Conservation (phyloP, 2,329 filamentous ascomycete genomes). For the Beauveria varroae region DNA sequence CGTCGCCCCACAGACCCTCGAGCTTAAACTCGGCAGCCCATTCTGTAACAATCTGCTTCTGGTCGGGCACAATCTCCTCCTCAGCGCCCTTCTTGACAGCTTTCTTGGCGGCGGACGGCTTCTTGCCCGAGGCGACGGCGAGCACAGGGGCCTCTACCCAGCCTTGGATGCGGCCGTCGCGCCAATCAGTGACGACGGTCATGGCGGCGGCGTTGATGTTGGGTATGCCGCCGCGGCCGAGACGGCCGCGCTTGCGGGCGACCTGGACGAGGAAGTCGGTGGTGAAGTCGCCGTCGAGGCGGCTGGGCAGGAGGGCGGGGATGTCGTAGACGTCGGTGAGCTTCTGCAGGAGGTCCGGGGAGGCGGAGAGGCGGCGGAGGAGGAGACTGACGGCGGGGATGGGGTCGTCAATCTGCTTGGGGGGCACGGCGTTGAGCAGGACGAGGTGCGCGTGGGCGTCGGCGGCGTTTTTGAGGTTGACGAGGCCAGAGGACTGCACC, state of each 20-base stretch:
- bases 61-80: constrained; percentile 48
- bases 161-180: constrained; percentile 88
- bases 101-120: constrained; percentile 20
- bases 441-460: constrained; percentile 79
- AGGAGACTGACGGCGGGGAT: constrained; percentile 79
- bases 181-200: constrained; percentile 93
- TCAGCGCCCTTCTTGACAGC: constrained; percentile 32
- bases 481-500: constrained; percentile 30
- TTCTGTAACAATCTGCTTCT: constrained; percentile 83
- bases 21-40: constrained; percentile 95
- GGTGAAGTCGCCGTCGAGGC: constrained; percentile 65
- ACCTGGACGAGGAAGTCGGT: constrained; percentile 94
- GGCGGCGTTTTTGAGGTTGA: constrained; percentile 50
- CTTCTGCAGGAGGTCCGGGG: constrained; percentile 67
- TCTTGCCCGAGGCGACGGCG: constrained; percentile 38
- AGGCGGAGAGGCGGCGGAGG: constrained; percentile 69
- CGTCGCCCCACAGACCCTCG: constrained; percentile 83
- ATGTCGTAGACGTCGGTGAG: constrained; percentile 79
- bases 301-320: constrained; percentile 62
- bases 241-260: constrained; percentile 80
- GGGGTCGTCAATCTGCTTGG: constrained; percentile 90
- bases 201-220: constrained; percentile 84
- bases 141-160: constrained; percentile 75
- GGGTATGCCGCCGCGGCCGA: constrained; percentile 83
- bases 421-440: constrained; percentile 84